Base-by-base conservation (phyloP, 2,329 filamentous ascomycete genomes). In the Curvularia eragrostidis region DNA sequence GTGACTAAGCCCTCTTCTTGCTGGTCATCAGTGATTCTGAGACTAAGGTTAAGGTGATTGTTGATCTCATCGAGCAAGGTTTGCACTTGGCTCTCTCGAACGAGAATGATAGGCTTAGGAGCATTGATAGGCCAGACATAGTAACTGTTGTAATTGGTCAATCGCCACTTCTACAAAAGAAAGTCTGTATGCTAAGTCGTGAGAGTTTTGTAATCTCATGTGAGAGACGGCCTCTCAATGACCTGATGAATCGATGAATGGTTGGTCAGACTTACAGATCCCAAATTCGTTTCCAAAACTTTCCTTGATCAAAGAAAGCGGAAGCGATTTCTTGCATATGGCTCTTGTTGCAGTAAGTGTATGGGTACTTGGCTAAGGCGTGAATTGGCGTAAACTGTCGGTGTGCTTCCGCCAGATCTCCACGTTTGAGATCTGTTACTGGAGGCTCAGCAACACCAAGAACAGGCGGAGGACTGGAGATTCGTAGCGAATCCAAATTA, bases 11-110 rank as follows among this genome's bases (percentile, higher is more conserved):
- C 85, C 15, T 81, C 78, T 4, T 81, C 77, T 12, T 81, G 79
- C 5, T 77, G 74, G 0, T 83, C 58, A 39, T 71, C 80, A 0
- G 89, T 90, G 46, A 96, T 85, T 1, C 73, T 75, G 13, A 94
- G 79, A 0, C 75, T 67, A 5, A 81, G 71, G 3, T 89, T 80
- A 42, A 85, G 81, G 1, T 74, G 70, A 1, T 68, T 42, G 69
- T 92, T 93, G 73, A 94, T 85, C 4, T 85, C 80, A 2, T 82
- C 70, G 0, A 97, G 79, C 5, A 95, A 84, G 9, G 79, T 70
- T 56, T 87, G 77, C 34, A 93, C 84, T 71, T 96, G 90, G 1
- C 70, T 66, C 1, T 87, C 86, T 0, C 87, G 85, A 1, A 96
- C 84, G 34, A 97, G 82, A 23, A 94, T 75, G 24, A 89, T 79